Evolutionary conservation across 352 stramenopile species (phyloP), one percentile per base, ranked within the genome.

Genomic region (Pythium biforme): DNA sequence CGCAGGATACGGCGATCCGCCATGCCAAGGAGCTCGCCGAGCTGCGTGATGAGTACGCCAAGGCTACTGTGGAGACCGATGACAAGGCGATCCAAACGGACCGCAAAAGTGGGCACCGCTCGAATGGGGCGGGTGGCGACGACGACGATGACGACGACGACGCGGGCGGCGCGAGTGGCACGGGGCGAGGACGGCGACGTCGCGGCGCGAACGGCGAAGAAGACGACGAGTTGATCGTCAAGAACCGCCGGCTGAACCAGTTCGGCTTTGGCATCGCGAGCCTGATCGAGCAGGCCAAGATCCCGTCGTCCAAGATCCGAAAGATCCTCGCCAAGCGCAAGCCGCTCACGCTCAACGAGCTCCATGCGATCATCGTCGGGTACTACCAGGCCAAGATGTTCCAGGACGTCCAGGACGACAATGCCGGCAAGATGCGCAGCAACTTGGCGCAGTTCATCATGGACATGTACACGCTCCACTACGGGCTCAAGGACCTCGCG

Each of bases 321-420:
- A 90, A 90, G 54, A 90, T 92, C 29, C 61, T 92, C 1, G 59
- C 77, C 15, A 92, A 92, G 66, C 76, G 81, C 22, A 89, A 89
- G 45, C 77, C 83, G 19, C 72, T 92, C 25, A 89, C 79, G 3
- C 58, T 92, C 0, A 84, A 83, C 46, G 83, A 92, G 46, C 68
- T 92, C 10, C 78, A 89, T 34, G 72, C 74, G 29, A 89, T 89
- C 66, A 92, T 92, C 47, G 59, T 89, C 26, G 79, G 78, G 1
- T 88, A 90, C 40, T 92, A 92, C 45, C 83, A 92, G 61, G 79
- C 83, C 29, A 92, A 92, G 55, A 88, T 92, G 77, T 82, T 84
- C 26, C 83, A 92, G 43, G 83, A 92, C 39, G 72, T 84, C 8
- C 79, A 90, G 53, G 81, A 92, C 53, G 83, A 92, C 55, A 75